Conservation (phyloP, 495 filamentous ascomycete genomes). For the Penicillium cataractarum region DNA sequence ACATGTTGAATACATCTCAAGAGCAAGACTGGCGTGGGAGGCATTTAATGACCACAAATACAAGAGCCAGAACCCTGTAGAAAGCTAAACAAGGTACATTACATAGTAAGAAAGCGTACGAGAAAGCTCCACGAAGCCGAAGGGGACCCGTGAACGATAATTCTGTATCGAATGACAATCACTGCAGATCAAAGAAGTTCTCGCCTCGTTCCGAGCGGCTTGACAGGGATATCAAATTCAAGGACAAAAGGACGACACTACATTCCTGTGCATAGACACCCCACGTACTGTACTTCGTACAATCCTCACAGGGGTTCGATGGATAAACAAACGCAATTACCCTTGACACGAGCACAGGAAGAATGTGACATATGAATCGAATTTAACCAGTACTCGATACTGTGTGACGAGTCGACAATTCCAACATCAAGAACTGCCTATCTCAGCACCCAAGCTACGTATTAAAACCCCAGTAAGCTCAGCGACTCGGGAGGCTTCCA, state of each 20-base stretch:
- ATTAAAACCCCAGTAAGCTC: background rate
- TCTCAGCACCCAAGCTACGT: background rate
- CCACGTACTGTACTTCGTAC: background rate
- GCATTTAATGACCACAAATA: background rate
- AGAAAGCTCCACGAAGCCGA: background rate
- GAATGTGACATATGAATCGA: background rate
- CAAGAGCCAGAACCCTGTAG: background rate
- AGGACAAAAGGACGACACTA: background rate
- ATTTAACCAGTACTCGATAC: background rate
- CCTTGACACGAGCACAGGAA: background rate
- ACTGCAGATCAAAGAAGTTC: background rate
- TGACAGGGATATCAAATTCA: background rate
- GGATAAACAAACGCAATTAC: background rate
- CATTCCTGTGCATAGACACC: background rate
- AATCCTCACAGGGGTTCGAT: background rate
- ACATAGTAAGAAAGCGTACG: background rate
- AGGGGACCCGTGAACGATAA: background rate
- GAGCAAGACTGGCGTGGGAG: background rate
- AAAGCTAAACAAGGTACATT: background rate
- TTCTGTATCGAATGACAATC: background rate
- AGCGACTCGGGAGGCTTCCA: slow-evolving; percentile 1
- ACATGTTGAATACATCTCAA: background rate
- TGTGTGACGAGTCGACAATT: background rate
- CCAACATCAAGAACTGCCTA: background rate
- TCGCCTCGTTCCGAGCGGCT: background rate